Percentiles rank a stretch among this genome's conserved stretches.
These are phyloP conservation scores for Ophiostoma novo-ulmi DNA, from an alignment of 2,329 filamentous ascomycete genomes.

Conservation along the genomic window DNA sequence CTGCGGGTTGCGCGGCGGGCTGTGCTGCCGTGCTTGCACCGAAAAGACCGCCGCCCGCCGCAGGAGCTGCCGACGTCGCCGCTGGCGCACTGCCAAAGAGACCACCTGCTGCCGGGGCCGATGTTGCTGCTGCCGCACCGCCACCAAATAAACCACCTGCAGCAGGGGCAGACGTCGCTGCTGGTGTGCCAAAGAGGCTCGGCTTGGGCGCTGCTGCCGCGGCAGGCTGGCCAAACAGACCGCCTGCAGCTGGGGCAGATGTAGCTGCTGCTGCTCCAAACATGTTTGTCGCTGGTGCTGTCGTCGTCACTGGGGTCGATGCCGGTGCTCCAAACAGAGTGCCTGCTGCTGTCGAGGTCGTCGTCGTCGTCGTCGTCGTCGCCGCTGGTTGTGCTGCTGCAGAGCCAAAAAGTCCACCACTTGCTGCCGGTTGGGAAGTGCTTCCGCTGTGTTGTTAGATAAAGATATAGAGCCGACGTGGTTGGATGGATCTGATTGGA, in stretches of 20 bases:
- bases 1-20: conserved; percentile 27
- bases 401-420: conserved; percentile 15
- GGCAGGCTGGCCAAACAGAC: conserved; percentile 24
- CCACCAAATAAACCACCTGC: conserved; percentile 22
- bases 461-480: background rate
- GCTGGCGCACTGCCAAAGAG: conserved; percentile 8
- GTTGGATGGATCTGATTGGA: background rate
- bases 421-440: conserved; percentile 30
- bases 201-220: conserved; percentile 18
- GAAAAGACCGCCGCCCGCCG: conserved; percentile 30
- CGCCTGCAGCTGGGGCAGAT: conserved; percentile 8
- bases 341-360: conserved; percentile 19
- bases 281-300: conserved; percentile 27
- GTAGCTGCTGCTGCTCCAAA: conserved; percentile 14
- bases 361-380: conserved; percentile 5
- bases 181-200: conserved; percentile 20
- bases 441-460: conserved; percentile 20
- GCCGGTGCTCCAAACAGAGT: conserved; percentile 32
- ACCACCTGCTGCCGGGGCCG: conserved; percentile 11
- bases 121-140: conserved; percentile 29
- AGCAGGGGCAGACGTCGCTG: conserved; percentile 14
- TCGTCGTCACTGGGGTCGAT: conserved; percentile 26
- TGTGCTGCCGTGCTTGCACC: conserved; percentile 27
- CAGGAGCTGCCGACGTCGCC: conserved; percentile 8
- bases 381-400: conserved; percentile 10